A percentile compares a stretch with the other conserved stretches of the same genome.
phyloP scores from a whole-genome alignment of 2,329 filamentous ascomycete species.

The Sarocladiaceae sp. region DNA sequence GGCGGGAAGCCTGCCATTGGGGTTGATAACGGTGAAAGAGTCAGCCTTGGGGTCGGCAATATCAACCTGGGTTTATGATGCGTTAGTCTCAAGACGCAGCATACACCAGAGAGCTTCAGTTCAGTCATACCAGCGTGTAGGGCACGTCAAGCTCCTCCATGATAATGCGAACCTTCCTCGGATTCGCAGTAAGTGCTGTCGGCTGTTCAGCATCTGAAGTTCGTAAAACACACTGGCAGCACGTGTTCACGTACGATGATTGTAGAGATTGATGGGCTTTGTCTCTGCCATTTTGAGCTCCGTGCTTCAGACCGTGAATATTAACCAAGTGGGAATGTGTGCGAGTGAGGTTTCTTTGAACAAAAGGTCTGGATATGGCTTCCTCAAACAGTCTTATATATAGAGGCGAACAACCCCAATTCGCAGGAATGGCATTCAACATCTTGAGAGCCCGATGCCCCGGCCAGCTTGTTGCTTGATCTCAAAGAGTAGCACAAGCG shows the following conservation, averaged over 20 bases:
- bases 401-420: no score
- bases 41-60: constrained; percentile 20
- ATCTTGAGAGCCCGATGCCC: no score
- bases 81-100: not conserved
- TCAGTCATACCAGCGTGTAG: constrained; percentile 21
- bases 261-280: constrained; percentile 17
- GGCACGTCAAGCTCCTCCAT: constrained; percentile 30
- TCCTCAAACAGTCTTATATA: no score
- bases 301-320: no score
- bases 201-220: no score
- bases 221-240: no score
- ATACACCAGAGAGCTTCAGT: not conserved
- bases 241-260: constrained; percentile 4
- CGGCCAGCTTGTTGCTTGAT: no score
- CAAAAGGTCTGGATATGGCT: no score
- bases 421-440: no score
- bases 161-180: constrained; percentile 25
- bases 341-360: no score
- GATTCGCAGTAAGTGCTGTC: constrained; percentile 23
- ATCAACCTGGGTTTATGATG: constrained; percentile 12
- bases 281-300: constrained; percentile 9
- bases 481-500: no score
- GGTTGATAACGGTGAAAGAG: constrained; percentile 23
- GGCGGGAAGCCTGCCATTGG: constrained; percentile 28
- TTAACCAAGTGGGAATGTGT: no score